Conservation (phyloP, 2,329 filamentous ascomycete species). For the Diaporthe vexans region DNA sequence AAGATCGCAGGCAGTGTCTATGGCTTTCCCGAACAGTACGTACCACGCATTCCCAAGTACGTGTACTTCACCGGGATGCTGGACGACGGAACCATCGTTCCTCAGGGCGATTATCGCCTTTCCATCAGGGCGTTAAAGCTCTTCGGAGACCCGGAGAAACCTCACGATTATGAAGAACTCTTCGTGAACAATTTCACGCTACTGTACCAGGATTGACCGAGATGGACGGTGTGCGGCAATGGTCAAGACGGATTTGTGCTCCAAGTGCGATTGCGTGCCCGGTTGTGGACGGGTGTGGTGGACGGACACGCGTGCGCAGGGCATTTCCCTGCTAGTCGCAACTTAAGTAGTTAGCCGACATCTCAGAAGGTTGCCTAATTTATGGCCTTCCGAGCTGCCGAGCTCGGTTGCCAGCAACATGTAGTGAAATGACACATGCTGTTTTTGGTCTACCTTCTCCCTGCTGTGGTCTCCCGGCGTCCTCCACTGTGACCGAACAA, state of each 20-base stretch:
- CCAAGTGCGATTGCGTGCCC: not conserved
- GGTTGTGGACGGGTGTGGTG: not conserved
- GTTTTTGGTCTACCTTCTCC: not conserved
- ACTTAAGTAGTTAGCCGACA: conserved; percentile 17
- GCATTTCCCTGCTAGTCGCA: conserved; percentile 32
- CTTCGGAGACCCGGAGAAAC: conserved; percentile 46
- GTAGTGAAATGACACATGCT: conserved; percentile 15
- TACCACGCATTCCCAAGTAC: conserved; percentile 16
- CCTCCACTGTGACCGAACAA: not conserved
- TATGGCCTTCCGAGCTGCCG: not conserved
- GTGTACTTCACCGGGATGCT: conserved; percentile 45
- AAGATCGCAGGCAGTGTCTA: conserved; percentile 44
- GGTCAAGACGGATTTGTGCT: not conserved
- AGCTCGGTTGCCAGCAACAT: not conserved
- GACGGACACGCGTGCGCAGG: not conserved
- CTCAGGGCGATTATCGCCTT: conserved; percentile 47
- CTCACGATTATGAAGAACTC: conserved; percentile 46
- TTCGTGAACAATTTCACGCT: conserved; percentile 9
- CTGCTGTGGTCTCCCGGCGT: not conserved
- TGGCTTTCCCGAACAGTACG: conserved; percentile 43
- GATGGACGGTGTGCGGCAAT: not conserved
- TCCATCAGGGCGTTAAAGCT: conserved; percentile 45
- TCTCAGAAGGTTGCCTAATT: conserved; percentile 8
- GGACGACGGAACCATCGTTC: conserved; percentile 44
- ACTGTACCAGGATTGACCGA: conserved; percentile 2